These are phyloP conservation scores for Podospora sp. DNA, from an alignment of 495 filamentous ascomycete genomes.

Conservation along the genomic window DNA sequence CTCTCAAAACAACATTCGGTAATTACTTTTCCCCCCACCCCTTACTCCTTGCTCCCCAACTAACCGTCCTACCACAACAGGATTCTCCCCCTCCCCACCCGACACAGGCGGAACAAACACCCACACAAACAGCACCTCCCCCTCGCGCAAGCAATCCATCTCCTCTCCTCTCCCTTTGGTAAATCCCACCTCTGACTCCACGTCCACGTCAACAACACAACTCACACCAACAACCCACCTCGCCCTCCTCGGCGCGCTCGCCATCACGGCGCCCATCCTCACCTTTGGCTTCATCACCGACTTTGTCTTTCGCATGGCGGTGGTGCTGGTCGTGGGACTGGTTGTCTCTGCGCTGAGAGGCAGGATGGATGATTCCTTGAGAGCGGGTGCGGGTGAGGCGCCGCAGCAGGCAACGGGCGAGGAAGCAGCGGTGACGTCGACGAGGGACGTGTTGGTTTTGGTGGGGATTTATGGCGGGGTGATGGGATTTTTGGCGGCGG, in stretches of 20 bases:
- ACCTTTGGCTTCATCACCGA: constrained; percentile 19
- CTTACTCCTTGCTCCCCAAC: background rate
- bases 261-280: constrained; percentile 10
- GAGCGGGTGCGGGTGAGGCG: background rate
- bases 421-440: no score
- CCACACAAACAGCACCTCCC: background rate
- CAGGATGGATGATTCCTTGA: constrained; percentile 10
- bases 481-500: constrained; percentile 13
- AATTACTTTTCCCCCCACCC: background rate
- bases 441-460: constrained; percentile 4
- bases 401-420: background rate
- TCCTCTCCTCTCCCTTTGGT: background rate
- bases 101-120: background rate
- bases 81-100: background rate
- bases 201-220: background rate
- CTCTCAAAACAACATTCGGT: constrained; percentile 25
- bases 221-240: background rate
- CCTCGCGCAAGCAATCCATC: background rate
- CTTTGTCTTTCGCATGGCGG: constrained; percentile 24
- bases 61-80: background rate
- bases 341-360: constrained; percentile 12
- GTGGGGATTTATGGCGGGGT: constrained; percentile 12
- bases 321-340: constrained; percentile 21
- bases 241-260: constrained; percentile 10
- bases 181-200: background rate